Percentiles rank a stretch among this genome's conserved stretches.
Evolutionary conservation across 164 flowering plant genomes (phyloP).

Genomic region (Macadamia tetraphylla): DNA sequence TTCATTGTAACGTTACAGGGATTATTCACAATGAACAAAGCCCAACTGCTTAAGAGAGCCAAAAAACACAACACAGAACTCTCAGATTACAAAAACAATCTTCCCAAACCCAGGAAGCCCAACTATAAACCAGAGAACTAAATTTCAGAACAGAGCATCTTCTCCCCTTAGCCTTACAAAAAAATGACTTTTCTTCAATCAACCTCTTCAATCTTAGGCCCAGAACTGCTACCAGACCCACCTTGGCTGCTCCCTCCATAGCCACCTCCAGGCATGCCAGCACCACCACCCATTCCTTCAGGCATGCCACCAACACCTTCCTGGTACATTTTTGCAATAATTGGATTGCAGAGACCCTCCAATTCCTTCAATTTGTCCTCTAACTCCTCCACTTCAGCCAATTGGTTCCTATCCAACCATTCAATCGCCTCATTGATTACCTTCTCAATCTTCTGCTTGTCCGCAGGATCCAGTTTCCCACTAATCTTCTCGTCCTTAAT

Average conservation of each 20-base stretch:
- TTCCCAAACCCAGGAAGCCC: too few relatives aligned
- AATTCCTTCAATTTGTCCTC: constrained; percentile 36
- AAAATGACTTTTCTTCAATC: background rate
- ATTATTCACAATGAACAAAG: too few relatives aligned
- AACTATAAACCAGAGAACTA: too few relatives aligned
- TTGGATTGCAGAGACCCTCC: constrained; percentile 9
- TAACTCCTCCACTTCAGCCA: constrained; percentile 23
- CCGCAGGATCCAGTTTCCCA: constrained; percentile 10
- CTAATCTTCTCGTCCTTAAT: constrained; percentile 17
- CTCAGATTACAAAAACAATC: too few relatives aligned
- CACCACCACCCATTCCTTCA: constrained; percentile 3
- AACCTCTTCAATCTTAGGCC: constrained; percentile 21
- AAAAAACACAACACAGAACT: too few relatives aligned
- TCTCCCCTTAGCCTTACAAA: too few relatives aligned
- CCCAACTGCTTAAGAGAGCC: too few relatives aligned
- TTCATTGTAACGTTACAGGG: too few relatives aligned
- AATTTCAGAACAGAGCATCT: too few relatives aligned
- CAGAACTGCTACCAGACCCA: constrained; percentile 4
- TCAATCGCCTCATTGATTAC: constrained; percentile 16
- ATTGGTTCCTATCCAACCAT: constrained; percentile 18
- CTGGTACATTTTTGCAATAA: background rate
- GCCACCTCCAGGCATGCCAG: background rate
- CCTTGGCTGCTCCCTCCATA: background rate
- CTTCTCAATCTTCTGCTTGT: constrained; percentile 17
- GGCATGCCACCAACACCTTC: constrained; percentile 5